A percentile compares a stretch with the other conserved stretches of the same genome.
These are phyloP conservation scores for Solanum ahanhuiri DNA, from an alignment of 257 asterid species.

Conservation along the genomic window DNA sequence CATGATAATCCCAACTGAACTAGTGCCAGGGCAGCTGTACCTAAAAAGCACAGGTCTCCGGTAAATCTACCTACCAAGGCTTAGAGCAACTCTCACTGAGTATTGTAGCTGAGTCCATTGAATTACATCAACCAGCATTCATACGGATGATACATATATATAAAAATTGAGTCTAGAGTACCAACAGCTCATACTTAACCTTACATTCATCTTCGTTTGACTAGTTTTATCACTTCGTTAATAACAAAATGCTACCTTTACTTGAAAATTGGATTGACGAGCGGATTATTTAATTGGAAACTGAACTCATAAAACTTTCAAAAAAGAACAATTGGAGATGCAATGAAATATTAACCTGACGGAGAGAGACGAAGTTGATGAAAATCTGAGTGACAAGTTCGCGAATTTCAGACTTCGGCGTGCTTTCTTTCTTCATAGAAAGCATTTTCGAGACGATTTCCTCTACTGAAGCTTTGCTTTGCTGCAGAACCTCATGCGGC, in stretches of 20 bases:
- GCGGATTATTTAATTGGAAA: not conserved
- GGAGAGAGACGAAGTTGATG: conserved; percentile 76
- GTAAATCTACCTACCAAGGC: not conserved
- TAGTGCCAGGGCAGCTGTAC: not conserved
- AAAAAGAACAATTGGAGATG: not conserved
- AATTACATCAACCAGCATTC: not conserved
- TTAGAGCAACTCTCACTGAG: not conserved
- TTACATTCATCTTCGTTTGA: not conserved
- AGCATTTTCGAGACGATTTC: conserved; percentile 72
- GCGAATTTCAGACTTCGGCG: conserved; percentile 51
- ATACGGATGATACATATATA: not conserved
- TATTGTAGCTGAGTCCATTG: not conserved
- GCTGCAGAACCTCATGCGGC: conserved; percentile 52
- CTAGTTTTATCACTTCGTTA: not conserved
- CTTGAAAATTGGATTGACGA: not conserved
- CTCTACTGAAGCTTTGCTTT: conserved; percentile 61
- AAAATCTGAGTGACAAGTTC: conserved; percentile 72
- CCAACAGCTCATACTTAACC: not conserved
- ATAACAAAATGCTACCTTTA: not conserved
- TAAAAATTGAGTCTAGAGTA: not conserved
- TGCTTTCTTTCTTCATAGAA: conserved; percentile 46
- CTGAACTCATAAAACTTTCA: not conserved
- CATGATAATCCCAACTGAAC: not conserved
- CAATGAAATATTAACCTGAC: conserved; percentile 46
- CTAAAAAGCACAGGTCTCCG: not conserved